Evolutionary conservation across 768 basidiomycete genomes (phyloP), one percentile per base, ranked within the genome.

Genomic region (Piloderma croceum): DNA sequence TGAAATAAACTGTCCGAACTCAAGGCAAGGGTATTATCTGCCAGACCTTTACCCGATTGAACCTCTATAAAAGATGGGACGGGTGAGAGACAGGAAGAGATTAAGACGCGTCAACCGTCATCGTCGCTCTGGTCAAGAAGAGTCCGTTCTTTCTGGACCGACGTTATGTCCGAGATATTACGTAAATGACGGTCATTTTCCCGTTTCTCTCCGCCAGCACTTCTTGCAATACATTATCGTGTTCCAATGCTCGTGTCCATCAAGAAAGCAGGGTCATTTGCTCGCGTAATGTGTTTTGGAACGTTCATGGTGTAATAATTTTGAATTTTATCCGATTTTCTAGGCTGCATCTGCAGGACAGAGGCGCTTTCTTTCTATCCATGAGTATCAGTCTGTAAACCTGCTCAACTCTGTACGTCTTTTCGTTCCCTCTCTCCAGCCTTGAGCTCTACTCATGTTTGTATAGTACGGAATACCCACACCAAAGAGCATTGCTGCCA

Each of bases 361-460:
- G 76, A 87, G 74, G 69, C 88, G 92, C 49, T 86, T 81, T 61
- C 79, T 97, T 54, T 94, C 91, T 19, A 92, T 99, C 55, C 96
- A 99, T 67, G 96, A 99, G 69, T 90, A 96, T 69, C 93, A 98
- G 64, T 94, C 92, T 32, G 86, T 98, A 64, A 82, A 83, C 49
- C 73, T 99, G 34, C 77, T 99, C 52, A 96, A 97, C 69, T 83
- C 90, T 48, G 94, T 97, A 59, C 54, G 73, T 56, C 6, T 24
- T 40, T 31, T 13, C 25, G 33, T 37, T 23, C 17, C 24, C 18
- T 36, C 21, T 12, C 36, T 24, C 25, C 37, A 25, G 32, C 15
- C 36, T 19, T 38, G 24, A 17, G 27, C 32, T 34, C 38, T n/a
- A 36, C 37, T 36, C 29, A 37, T 42, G 24, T 21, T 15, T 29